phyloP scores from a whole-genome alignment of 2,329 filamentous ascomycete species.

The Purpureocillium takamizusanense region DNA sequence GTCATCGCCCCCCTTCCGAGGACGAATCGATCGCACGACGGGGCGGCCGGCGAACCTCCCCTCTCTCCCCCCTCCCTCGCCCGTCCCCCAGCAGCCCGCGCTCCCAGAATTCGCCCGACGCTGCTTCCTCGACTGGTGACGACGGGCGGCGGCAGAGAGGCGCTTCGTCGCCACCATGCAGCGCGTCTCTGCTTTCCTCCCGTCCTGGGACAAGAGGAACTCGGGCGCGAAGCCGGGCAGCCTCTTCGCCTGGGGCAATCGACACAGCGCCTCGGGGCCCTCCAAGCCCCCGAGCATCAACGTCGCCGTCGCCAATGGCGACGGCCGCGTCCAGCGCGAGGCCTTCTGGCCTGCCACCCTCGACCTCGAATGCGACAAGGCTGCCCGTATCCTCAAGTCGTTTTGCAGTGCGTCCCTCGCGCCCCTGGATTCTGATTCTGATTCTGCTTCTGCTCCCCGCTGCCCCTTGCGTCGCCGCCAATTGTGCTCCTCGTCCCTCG shows the following conservation, averaged over 20 bases:
- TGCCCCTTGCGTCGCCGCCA: background rate
- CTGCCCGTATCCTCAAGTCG: constrained; percentile 77
- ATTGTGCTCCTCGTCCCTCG: no score
- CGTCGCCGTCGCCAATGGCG: constrained; percentile 20
- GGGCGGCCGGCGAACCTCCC: background rate
- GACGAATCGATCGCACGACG: no score
- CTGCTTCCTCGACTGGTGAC: constrained; percentile 16
- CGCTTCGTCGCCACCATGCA: constrained; percentile 27
- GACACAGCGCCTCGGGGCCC: constrained; percentile 30
- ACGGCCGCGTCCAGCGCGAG: constrained; percentile 37
- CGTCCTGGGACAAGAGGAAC: constrained; percentile 35
- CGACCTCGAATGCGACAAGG: constrained; percentile 86
- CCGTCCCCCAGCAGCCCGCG: no score
- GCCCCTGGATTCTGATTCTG: background rate
- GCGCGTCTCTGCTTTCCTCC: constrained; percentile 33
- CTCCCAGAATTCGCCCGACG: constrained; percentile 3
- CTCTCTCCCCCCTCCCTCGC: constrained; percentile 10
- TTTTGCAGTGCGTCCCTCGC: constrained; percentile 66
- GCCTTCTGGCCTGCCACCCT: constrained; percentile 79
- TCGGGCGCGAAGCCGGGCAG: constrained; percentile 20
- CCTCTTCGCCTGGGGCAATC: constrained; percentile 37
- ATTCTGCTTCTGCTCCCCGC: constrained; percentile 4
- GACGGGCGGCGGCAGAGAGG: constrained; percentile 24
- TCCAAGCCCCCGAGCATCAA: constrained; percentile 22
- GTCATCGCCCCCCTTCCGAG: no score